Base-by-base conservation (phyloP, 306 rosid species). In the Gleditsia sinensis region DNA sequence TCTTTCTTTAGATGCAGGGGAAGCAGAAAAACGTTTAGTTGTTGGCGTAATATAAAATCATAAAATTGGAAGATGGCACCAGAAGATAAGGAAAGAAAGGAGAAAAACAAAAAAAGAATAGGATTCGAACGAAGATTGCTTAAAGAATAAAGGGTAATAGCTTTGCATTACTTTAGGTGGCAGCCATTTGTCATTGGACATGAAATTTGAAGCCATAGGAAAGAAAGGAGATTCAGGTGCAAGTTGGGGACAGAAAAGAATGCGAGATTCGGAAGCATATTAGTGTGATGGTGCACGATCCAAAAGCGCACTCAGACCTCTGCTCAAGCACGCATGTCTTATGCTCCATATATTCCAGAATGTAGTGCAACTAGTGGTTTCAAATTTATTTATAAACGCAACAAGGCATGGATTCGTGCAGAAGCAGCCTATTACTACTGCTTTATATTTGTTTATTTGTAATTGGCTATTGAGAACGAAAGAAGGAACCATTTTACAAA, bases 61-160 rank as follows among this genome's bases (percentile, higher is more conserved):
- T 21, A 61, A 64, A 13, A 51, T 12, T 11, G 49, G 71, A 65
- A 74, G 77, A 74, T 17, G 14, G 30, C 43, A 30, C 0, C 53
- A 56, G 11, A 37, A 19, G 62, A 54, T 58, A 17, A 9, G 27
- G 19, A 27, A 2, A 16, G 14, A 0, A 9, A 36, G n/a, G n/a
- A n/a, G n/a, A 20, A 16, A 42, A 69, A 60, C 74, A 40, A 43
- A 9, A 53, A 24, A 56, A 76, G 89, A 85, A 85, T 69, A 68
- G 34, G 87, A 85, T 85, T 85, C 86, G 20, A 76, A 56, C 48
- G 32, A 53, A 23, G 72, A 79, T 79, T 60, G 34, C 59, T 11
- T 75, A 74, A 17, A 69, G 86, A 78, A 85, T 84, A 78, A 75
- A 50, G 77, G 42, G 34, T 16, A 23, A 24, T 56, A 80, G 43